Evolutionary conservation across 2,329 filamentous ascomycete genomes (phyloP).

Genomic region (Ophiocordyceps camponoti-floridani): DNA sequence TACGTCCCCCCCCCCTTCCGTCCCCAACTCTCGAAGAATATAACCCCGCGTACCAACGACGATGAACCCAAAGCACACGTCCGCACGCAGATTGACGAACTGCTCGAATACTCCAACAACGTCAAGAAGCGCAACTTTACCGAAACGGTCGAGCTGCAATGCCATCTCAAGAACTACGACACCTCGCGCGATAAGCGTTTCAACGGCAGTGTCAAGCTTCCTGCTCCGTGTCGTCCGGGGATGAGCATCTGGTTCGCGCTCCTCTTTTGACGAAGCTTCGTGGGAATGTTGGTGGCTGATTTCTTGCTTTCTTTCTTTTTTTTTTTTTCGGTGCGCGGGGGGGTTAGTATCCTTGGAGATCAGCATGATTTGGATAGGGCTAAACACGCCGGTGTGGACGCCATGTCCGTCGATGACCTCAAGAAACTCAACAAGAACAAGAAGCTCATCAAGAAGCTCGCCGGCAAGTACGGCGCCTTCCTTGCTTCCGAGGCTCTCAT

Average conservation of each 20-base stretch:
- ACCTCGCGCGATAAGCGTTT: constrained; percentile 99
- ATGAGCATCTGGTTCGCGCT: constrained; percentile 64
- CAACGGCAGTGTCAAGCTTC: constrained; percentile 95
- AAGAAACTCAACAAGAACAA: constrained; percentile 99
- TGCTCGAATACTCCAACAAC: constrained; percentile 85
- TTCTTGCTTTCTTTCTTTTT: constrained; percentile 5
- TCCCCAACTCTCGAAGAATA: not conserved
- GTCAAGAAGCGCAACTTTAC: constrained; percentile 98
- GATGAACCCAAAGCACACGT: constrained; percentile 55
- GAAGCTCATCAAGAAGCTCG: constrained; percentile 99
- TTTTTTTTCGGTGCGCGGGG: constrained; percentile 4
- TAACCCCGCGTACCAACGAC: no score
- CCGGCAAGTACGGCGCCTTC: constrained; percentile 99
- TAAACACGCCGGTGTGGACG: constrained; percentile 96
- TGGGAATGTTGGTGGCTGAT: no score
- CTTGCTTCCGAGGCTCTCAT: constrained; percentile 92
- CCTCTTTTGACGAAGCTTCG: no score
- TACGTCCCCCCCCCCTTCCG: constrained; percentile 17
- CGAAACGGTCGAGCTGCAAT: constrained; percentile 81
- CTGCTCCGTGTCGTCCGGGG: constrained; percentile 75
- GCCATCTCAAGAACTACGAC: constrained; percentile 97
- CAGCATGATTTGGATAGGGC: constrained; percentile 98
- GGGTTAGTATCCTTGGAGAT: constrained; percentile 40
- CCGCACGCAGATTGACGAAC: constrained; percentile 80
- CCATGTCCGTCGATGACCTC: constrained; percentile 95